These are phyloP conservation scores for Starmerella bombi DNA, from an alignment of 805 yeast genomes.

Conservation along the genomic window DNA sequence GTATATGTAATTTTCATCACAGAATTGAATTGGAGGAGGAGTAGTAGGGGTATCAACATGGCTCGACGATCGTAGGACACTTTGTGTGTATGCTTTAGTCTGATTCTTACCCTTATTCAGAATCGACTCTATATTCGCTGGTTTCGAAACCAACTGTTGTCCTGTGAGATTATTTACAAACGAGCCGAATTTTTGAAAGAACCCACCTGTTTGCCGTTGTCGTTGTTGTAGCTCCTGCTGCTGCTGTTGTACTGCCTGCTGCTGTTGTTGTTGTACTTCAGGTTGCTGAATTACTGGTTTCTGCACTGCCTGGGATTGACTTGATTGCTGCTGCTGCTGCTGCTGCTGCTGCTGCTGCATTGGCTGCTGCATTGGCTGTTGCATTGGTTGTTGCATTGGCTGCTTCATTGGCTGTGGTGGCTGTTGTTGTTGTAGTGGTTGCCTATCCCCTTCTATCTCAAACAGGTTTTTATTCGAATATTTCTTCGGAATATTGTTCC, in stretches of 20 bases:
- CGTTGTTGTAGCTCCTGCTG: too few species aligned
- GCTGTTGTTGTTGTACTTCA: too few species aligned
- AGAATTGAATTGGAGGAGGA: background rate
- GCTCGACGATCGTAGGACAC: background rate
- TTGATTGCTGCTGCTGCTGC: background rate
- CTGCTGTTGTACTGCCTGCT: too few species aligned
- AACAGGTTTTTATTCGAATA: background rate
- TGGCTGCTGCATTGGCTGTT: background rate
- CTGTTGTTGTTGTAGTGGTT: background rate
- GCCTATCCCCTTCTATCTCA: background rate
- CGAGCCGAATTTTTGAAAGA: background rate
- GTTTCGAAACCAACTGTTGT: background rate
- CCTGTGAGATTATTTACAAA: background rate
- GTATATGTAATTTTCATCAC: background rate
- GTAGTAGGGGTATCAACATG: background rate
- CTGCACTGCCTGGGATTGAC: background rate
- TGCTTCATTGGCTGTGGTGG: background rate
- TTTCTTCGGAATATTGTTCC: constrained; percentile 10
- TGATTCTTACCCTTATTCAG: background rate
- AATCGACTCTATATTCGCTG: background rate
- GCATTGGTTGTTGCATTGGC: background rate
- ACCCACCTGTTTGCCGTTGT: too few species aligned
- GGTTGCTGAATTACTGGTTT: too few species aligned
- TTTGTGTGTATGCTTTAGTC: too few species aligned
- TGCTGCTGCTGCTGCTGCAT: background rate